phyloP scores from a whole-genome alignment of 2,329 filamentous ascomycete genomes.

The Cladorrhinum sp. region DNA sequence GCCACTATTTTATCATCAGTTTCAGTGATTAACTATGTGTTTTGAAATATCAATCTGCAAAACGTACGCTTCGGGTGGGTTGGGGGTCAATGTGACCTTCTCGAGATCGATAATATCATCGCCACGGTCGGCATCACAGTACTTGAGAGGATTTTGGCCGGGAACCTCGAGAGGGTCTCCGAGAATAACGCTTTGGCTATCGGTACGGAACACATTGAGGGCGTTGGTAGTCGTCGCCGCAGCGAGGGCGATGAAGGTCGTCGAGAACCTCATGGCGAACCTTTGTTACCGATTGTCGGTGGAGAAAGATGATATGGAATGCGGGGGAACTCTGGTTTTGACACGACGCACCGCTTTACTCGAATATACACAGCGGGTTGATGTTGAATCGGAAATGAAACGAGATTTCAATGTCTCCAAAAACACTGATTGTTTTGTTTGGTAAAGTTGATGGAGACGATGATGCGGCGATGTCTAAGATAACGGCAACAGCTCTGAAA shows the following conservation, averaged over 20 bases:
- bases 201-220: slow-evolving; percentile 46
- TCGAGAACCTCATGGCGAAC: slow-evolving; percentile 41
- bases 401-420: not conserved
- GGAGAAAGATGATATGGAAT: slow-evolving; percentile 11
- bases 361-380: not conserved
- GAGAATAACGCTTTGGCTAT: slow-evolving; percentile 45
- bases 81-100: slow-evolving; percentile 76
- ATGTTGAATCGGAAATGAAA: not conserved
- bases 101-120: slow-evolving; percentile 73
- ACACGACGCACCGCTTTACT: not conserved
- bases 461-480: slow-evolving; percentile 6
- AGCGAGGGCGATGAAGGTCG: slow-evolving; percentile 42
- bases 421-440: not conserved
- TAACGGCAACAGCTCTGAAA: slow-evolving; percentile 2
- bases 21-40: not conserved
- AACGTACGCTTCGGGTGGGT: slow-evolving; percentile 81
- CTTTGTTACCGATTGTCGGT: slow-evolving; percentile 7
- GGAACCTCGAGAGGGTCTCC: slow-evolving; percentile 64
- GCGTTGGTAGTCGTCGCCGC: slow-evolving; percentile 45
- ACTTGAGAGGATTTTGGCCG: slow-evolving; percentile 80
- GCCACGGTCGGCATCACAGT: slow-evolving; percentile 65
- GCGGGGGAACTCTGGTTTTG: not conserved
- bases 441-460: slow-evolving; percentile 1
- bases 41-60: slow-evolving; percentile 5
- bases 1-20: slow-evolving; percentile 56